A percentile compares a stretch with the other conserved stretches of the same genome.
These are phyloP conservation scores for Atalantia buxifolia DNA, from an alignment of 345 rosid genomes.

Conservation along the genomic window DNA sequence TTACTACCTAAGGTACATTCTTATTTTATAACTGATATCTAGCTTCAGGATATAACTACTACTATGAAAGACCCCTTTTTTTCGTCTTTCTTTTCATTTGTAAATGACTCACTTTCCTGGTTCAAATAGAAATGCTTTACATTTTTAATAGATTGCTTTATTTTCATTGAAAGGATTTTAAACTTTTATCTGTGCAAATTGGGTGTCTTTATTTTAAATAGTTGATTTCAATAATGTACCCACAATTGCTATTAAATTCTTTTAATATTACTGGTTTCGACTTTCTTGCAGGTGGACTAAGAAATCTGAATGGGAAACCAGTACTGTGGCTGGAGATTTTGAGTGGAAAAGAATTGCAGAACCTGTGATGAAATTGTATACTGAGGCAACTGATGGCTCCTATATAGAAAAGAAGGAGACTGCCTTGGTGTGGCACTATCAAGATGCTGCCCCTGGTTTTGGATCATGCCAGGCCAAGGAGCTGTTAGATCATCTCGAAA, in stretches of 20 bases:
- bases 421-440: constrained; percentile 74
- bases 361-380: constrained; percentile 55
- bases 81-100: neutral
- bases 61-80: neutral
- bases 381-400: constrained; percentile 69
- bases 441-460: constrained; percentile 60
- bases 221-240: neutral
- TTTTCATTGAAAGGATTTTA: neutral
- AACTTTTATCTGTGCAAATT: neutral
- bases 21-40: neutral
- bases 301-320: constrained; percentile 48
- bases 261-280: neutral
- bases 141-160: neutral
- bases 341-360: constrained; percentile 54
- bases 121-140: neutral
- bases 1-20: constrained; percentile 40
- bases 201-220: neutral
- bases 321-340: constrained; percentile 34
- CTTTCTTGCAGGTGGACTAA: constrained; percentile 44
- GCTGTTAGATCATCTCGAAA: constrained; percentile 61
- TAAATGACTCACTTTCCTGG: neutral
- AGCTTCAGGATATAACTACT: neutral
- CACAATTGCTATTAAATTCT: neutral
- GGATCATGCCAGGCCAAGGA: constrained; percentile 69
- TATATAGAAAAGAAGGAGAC: constrained; percentile 57